Evolutionary conservation across 1,139 yeast genomes (phyloP).

Genomic region (Nakaseomyces glabratus): DNA sequence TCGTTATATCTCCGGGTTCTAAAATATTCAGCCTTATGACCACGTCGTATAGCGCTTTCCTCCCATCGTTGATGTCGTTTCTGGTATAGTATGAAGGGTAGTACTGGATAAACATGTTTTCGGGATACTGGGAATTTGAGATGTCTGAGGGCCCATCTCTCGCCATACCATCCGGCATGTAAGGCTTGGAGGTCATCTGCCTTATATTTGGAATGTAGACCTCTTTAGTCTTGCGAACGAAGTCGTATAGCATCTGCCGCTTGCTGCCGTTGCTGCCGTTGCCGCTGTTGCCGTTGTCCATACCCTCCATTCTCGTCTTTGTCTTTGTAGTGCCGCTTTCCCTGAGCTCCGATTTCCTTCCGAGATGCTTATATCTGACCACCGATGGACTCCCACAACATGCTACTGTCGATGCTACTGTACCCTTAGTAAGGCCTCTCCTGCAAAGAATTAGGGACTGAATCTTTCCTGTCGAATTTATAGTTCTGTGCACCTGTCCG

Average conservation of each 20-base stretch:
- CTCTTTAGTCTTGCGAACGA: constrained; percentile 50
- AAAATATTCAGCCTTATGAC: constrained; percentile 49
- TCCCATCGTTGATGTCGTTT: constrained; percentile 27
- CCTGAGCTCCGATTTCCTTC: no score
- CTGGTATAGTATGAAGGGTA: constrained; percentile 60
- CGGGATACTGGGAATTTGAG: constrained; percentile 12
- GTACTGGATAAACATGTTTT: constrained; percentile 34
- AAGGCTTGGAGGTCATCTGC: constrained; percentile 41
- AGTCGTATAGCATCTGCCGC: constrained; percentile 34
- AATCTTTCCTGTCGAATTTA: no score
- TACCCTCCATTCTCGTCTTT: no score
- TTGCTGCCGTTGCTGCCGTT: constrained; percentile 16
- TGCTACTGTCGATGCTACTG: no score
- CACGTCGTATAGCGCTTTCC: constrained; percentile 2
- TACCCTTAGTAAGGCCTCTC: no score
- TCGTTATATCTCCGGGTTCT: constrained; percentile 55
- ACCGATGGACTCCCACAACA: no score
- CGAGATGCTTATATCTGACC: no score
- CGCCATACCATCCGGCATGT: constrained; percentile 36
- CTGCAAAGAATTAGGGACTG: no score
- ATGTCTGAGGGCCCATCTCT: constrained; percentile 15
- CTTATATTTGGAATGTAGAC: constrained; percentile 47
- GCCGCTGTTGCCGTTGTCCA: no score
- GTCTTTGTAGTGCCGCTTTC: no score
- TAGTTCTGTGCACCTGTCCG: no score